phyloP scores from a whole-genome alignment of 2,329 filamentous ascomycete genomes.

The Alternaria sp. region DNA sequence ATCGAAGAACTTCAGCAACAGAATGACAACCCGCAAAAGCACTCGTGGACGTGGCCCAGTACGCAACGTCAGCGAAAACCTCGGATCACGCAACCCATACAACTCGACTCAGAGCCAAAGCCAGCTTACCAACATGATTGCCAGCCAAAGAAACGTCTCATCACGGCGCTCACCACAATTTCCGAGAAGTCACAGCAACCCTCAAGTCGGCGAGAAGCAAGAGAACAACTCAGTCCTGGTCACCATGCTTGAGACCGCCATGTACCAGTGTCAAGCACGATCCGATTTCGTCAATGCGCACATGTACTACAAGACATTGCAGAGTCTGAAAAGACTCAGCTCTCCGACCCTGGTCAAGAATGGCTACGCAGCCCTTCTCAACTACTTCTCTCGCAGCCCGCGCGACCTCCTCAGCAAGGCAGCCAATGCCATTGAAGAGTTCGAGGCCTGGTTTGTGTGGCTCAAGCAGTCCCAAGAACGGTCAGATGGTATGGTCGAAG shows the following conservation, averaged over 20 bases:
- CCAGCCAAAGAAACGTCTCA: conserved; percentile 44
- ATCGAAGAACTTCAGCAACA: conserved; percentile 72
- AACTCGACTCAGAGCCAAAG: conserved; percentile 41
- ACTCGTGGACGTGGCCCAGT: conserved; percentile 35
- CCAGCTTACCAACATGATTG: conserved; percentile 48
- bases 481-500: conserved; percentile 74
- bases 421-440: conserved; percentile 75
- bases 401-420: conserved; percentile 73
- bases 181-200: conserved; percentile 51
- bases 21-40: conserved; percentile 60
- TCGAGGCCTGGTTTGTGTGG: conserved; percentile 82
- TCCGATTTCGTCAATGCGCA: conserved; percentile 86
- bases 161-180: conserved; percentile 47
- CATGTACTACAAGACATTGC: conserved; percentile 82
- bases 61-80: conserved; percentile 35
- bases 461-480: conserved; percentile 82
- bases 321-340: conserved; percentile 70
- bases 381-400: conserved; percentile 76
- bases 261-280: conserved; percentile 75
- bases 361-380: conserved; percentile 73
- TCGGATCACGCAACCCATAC: conserved; percentile 61
- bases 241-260: conserved; percentile 77
- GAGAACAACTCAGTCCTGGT: conserved; percentile 63
- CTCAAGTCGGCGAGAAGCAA: conserved; percentile 37
- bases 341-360: conserved; percentile 68